Conservation (phyloP, 176 grass and related monocot species). For the Triticum urartu region DNA sequence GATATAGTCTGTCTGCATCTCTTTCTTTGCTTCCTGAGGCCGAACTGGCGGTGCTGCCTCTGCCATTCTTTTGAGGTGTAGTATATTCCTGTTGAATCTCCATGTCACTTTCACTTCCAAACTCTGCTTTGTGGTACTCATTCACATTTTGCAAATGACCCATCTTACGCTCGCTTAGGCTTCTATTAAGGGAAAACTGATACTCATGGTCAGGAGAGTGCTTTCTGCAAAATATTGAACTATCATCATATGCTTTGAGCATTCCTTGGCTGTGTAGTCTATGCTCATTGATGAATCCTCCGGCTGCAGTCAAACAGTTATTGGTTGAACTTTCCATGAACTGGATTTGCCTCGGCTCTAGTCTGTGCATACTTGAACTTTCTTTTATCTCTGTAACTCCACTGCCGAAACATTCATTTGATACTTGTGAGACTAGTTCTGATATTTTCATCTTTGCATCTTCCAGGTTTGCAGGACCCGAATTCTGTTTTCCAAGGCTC, state of each 20-base stretch:
- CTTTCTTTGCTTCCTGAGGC: slow-evolving; percentile 50
- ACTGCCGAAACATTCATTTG: slow-evolving; percentile 70
- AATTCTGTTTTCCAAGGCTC: slow-evolving; percentile 75
- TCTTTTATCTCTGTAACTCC: slow-evolving; percentile 38
- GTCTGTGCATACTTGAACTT: slow-evolving; percentile 47
- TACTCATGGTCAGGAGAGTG: slow-evolving; percentile 28
- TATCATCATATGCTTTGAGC: slow-evolving; percentile 51
- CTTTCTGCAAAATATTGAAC: slow-evolving; percentile 41
- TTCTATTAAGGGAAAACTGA: slow-evolving; percentile 45
- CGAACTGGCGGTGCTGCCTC: slow-evolving; percentile 47
- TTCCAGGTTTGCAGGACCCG: slow-evolving; percentile 59
- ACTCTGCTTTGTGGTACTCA: slow-evolving; percentile 34
- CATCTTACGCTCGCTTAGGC: slow-evolving; percentile 40
- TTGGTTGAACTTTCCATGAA: slow-evolving; percentile 60
- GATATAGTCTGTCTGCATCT: slow-evolving; percentile 37
- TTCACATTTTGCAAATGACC: slow-evolving; percentile 28
- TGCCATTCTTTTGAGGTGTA: slow-evolving; percentile 39
- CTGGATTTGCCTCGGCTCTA: slow-evolving; percentile 53
- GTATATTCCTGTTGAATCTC: slow-evolving; percentile 34
- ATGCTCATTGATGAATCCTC: slow-evolving; percentile 63
- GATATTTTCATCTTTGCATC: slow-evolving; percentile 79
- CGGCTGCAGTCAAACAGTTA: slow-evolving; percentile 53
- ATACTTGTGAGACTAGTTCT: slow-evolving; percentile 69
- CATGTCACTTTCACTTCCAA: slow-evolving; percentile 34
- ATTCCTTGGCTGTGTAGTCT: slow-evolving; percentile 41